Evolutionary conservation across 1,284 basidiomycete genomes (phyloP).

Genomic region (Inonotus hispidus): DNA sequence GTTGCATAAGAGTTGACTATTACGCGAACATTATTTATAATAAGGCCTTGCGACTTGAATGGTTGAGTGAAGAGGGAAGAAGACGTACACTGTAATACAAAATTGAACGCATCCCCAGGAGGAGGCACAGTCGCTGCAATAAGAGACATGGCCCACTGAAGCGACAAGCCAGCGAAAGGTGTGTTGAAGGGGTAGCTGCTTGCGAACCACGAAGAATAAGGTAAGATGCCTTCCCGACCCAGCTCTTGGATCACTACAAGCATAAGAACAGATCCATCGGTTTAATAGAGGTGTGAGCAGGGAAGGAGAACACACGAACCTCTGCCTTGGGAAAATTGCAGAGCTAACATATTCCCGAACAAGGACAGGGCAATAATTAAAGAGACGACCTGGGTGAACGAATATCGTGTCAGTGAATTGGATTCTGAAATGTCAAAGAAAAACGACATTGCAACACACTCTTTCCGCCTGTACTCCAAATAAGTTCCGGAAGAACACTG

Average conservation of each 20-base stretch:
- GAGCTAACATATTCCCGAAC: constrained; percentile 55
- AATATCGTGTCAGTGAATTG: neutral
- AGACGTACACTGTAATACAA: constrained; percentile 23
- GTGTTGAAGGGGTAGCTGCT: constrained; percentile 60
- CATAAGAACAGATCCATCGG: neutral
- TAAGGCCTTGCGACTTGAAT: too few species aligned
- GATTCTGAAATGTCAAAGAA: neutral
- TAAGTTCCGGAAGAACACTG: constrained; percentile 63
- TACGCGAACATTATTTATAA: neutral
- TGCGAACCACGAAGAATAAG: constrained; percentile 54
- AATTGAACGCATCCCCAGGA: constrained; percentile 62
- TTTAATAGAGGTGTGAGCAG: neutral
- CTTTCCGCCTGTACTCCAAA: constrained; percentile 54
- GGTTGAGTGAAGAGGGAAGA: neutral
- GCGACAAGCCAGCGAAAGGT: constrained; percentile 52
- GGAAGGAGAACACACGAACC: constrained; percentile 33
- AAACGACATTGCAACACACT: constrained; percentile 28
- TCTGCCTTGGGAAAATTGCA: constrained; percentile 59
- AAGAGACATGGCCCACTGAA: constrained; percentile 51
- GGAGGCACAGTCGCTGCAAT: constrained; percentile 46
- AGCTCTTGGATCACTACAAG: constrained; percentile 61
- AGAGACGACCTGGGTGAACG: constrained; percentile 42
- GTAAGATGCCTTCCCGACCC: constrained; percentile 60
- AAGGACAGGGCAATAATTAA: constrained; percentile 57
- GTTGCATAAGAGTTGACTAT: constrained; percentile 51